A percentile compares a stretch with the other conserved stretches of the same genome.
Evolutionary conservation across 179 eudicot genomes (phyloP).

Genomic region (Carnegiea gigantea): DNA sequence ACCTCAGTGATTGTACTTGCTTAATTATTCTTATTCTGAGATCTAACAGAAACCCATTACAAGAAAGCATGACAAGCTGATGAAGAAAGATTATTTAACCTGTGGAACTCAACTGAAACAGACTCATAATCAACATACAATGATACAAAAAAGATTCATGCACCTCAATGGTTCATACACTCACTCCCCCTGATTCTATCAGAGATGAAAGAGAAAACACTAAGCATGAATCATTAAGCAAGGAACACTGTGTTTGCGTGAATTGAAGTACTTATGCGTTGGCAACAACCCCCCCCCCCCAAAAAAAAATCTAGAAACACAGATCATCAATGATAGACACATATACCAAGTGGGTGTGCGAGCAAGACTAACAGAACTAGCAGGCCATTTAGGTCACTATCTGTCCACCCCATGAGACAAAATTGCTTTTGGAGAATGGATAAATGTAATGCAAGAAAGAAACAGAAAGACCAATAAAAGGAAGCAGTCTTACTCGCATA

Average conservation of each 20-base stretch:
- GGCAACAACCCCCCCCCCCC: neutral
- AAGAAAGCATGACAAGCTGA: neutral
- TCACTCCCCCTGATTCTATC: neutral
- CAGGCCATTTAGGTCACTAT: neutral
- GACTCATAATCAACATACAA: neutral
- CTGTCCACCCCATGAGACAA: neutral
- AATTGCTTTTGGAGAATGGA: neutral
- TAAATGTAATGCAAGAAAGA: neutral
- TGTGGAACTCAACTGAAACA: neutral
- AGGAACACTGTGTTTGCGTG: neutral
- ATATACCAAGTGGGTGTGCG: neutral
- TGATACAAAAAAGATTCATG: neutral
- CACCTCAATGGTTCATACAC: neutral
- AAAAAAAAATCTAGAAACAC: neutral
- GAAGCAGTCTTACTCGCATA: constrained; percentile 79
- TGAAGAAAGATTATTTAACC: neutral
- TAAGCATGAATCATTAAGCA: neutral
- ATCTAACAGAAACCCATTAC: too few species aligned
- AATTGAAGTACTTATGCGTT: neutral
- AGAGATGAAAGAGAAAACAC: too few species aligned
- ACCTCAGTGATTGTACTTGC: neutral
- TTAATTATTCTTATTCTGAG: neutral
- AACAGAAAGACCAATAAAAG: neutral
- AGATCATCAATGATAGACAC: constrained; percentile 4
- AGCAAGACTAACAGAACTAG: constrained; percentile 8